Evolutionary conservation across 257 asterid genomes (phyloP).

Genomic region (Nicotiana obtusifolia): DNA sequence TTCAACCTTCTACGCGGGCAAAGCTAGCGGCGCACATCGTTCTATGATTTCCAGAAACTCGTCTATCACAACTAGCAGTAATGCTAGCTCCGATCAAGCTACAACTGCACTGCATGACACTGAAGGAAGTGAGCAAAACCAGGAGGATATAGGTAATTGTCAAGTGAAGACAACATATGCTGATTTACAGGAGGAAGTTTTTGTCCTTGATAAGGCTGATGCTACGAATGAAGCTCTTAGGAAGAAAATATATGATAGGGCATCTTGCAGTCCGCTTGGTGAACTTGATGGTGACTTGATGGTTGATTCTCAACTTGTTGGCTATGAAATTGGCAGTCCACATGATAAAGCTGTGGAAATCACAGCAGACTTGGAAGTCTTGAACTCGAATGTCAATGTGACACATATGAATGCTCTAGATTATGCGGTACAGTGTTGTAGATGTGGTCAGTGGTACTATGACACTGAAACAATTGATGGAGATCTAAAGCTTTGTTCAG

Average conservation of each 20-base stretch:
- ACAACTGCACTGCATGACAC: slow-evolving; percentile 56
- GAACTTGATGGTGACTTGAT: slow-evolving; percentile 22
- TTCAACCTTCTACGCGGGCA: slow-evolving; percentile 69
- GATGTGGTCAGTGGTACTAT: slow-evolving; percentile 40
- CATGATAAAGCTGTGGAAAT: slow-evolving; percentile 24
- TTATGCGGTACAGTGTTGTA: slow-evolving; percentile 46
- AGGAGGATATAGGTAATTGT: slow-evolving; percentile 49
- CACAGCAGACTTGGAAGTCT: slow-evolving; percentile 27
- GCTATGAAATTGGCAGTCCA: slow-evolving; percentile 27
- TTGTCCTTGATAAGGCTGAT: slow-evolving; percentile 58
- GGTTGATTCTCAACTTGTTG: slow-evolving; percentile 24
- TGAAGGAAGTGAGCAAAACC: slow-evolving; percentile 64
- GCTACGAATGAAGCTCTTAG: slow-evolving; percentile 31
- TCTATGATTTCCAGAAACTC: slow-evolving; percentile 64
- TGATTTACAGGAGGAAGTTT: slow-evolving; percentile 51
- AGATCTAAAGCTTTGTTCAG: slow-evolving; percentile 45
- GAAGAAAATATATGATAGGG: slow-evolving; percentile 21
- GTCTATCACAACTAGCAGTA: slow-evolving; percentile 81
- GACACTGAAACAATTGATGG: slow-evolving; percentile 38
- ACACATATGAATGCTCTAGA: slow-evolving; percentile 24
- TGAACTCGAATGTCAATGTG: slow-evolving; percentile 23
- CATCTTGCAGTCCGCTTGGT: slow-evolving; percentile 25
- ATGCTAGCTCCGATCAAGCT: slow-evolving; percentile 77
- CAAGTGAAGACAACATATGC: slow-evolving; percentile 30
- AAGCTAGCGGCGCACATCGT: slow-evolving; percentile 47